Evolutionary conservation across 2,329 filamentous ascomycete genomes (phyloP), one percentile per base, ranked within the genome.

Genomic region (Aspergillus japonicus): DNA sequence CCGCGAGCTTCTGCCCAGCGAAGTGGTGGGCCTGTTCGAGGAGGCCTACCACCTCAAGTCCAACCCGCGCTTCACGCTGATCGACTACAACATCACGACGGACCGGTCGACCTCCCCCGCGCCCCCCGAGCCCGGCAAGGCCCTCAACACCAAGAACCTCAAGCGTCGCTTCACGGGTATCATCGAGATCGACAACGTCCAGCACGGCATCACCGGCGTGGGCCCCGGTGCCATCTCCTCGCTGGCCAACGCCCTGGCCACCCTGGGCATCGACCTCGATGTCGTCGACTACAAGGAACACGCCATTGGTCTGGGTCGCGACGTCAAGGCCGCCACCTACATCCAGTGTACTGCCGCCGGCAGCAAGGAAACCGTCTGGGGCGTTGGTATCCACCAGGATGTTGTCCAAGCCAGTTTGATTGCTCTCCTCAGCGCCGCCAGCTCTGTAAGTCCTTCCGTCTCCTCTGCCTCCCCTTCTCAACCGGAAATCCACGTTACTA

Each of bases 251-350:
- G 94, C 93, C 16, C 83, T 99, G 48, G 85, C 86, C 68, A 82
- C 83, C 16, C 79, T 98, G 35, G 91, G 91, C 60, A 89, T 98
- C 64, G 89, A 96, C 71, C 82, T 98, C 24, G 94, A 98, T 72
- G 92, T 98, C 54, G 86, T 88, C 50, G 92, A 97, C 75, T 98
- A 98, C 82, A 96, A 96, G 81, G 95, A 98, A 77, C 94, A 98
- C 78, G 89, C 93, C 29, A 92, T 98, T 67, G 92, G 92, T 65
- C 82, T 83, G 54, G 91, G 91, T 62, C 85, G 87, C 59, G 86
- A 92, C 62, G 91, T 94, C 66, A 96, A 96, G 81, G 94, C 94
- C n/a, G 94, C 92, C 2, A 91, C 93, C 2, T 98, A 96, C 73
- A 96, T 98, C 64, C 91, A 97, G 76, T 96, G 92, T 77, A 92